These are phyloP conservation scores for Cokeromyces recurvatus DNA, from an alignment of 371 early-diverging fungal species.

Conservation along the genomic window DNA sequence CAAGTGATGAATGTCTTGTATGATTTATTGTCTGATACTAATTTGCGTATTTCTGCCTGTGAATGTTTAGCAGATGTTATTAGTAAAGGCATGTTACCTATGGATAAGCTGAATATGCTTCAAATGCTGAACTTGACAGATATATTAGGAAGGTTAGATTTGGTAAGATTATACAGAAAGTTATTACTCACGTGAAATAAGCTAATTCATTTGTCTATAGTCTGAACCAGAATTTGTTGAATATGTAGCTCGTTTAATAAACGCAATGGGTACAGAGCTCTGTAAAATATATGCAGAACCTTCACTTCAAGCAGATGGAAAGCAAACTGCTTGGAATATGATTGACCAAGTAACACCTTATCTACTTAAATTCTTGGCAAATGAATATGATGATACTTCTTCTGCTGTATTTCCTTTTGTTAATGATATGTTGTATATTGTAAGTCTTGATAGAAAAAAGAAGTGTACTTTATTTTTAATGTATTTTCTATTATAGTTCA, in stretches of 20 bases:
- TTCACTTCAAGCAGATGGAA: slow-evolving; percentile 35
- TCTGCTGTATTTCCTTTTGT: slow-evolving; percentile 70
- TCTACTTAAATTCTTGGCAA: slow-evolving; percentile 65
- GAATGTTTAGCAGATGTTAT: slow-evolving; percentile 82
- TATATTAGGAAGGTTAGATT: slow-evolving; percentile 52
- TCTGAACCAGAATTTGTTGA: slow-evolving; percentile 77
- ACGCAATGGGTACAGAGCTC: slow-evolving; percentile 78
- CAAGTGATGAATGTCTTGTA: slow-evolving; percentile 76
- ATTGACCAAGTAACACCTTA: slow-evolving; percentile 65
- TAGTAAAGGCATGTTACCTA: slow-evolving; percentile 87
- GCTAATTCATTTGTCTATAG: slow-evolving; percentile 15
- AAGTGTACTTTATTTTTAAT: not conserved
- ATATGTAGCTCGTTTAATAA: slow-evolving; percentile 77
- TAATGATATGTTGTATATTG: slow-evolving; percentile 62
- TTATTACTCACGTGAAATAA: too few relatives aligned
- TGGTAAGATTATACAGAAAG: too few relatives aligned
- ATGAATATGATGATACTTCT: slow-evolving; percentile 83
- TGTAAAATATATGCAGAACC: slow-evolving; percentile 70
- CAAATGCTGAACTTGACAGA: slow-evolving; percentile 72
- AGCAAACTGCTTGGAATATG: slow-evolving; percentile 37
- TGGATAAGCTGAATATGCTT: slow-evolving; percentile 84
- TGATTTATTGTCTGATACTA: slow-evolving; percentile 55
- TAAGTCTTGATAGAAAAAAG: slow-evolving; percentile 16
- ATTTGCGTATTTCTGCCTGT: slow-evolving; percentile 70
- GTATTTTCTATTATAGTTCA: slow-evolving; percentile 34